These are phyloP conservation scores for Protea cynaroides DNA, from an alignment of 164 flowering plant genomes.

Conservation along the genomic window DNA sequence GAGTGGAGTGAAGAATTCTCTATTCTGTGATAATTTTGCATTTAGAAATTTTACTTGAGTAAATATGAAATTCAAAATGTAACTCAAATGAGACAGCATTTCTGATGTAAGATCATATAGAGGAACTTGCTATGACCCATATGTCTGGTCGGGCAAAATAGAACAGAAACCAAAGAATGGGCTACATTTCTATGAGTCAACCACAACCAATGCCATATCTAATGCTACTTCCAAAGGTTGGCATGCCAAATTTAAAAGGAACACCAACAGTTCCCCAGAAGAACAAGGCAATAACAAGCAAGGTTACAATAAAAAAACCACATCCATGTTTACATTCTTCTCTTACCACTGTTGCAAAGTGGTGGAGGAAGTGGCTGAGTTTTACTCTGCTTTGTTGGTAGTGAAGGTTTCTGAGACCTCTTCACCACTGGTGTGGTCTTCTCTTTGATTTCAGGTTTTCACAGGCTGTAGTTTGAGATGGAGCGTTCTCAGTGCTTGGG, in stretches of 20 bases:
- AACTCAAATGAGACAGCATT: too few species aligned
- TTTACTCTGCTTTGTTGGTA: conserved; percentile 39
- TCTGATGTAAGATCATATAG: too few species aligned
- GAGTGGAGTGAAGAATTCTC: too few species aligned
- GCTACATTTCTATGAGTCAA: conserved; percentile 4
- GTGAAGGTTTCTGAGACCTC: conserved; percentile 33
- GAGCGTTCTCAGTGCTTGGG: conserved; percentile 22
- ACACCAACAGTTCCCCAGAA: conserved; percentile 34
- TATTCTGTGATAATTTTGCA: too few species aligned
- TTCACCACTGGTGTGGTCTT: conserved; percentile 23
- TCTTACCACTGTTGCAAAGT: conserved; percentile 59
- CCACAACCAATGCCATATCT: conserved; percentile 3
- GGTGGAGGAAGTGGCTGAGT: conserved; percentile 53
- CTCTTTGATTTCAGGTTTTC: conserved; percentile 38
- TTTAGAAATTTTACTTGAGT: too few species aligned
- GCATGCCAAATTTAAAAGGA: conserved; percentile 20
- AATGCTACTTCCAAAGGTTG: conserved; percentile 12
- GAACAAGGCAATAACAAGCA: conserved; percentile 36
- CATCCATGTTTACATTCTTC: conserved; percentile 61
- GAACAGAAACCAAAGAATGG: conserved; percentile 30
- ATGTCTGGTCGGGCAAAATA: too few species aligned
- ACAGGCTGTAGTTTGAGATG: conserved; percentile 16
- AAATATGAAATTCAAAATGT: too few species aligned
- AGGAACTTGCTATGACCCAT: too few species aligned
- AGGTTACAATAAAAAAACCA: conserved; percentile 33